A percentile compares a stretch with the other conserved stretches of the same genome.
These are phyloP conservation scores for Fusarium equiseti DNA, from an alignment of 2,329 filamentous ascomycete species.

Conservation along the genomic window DNA sequence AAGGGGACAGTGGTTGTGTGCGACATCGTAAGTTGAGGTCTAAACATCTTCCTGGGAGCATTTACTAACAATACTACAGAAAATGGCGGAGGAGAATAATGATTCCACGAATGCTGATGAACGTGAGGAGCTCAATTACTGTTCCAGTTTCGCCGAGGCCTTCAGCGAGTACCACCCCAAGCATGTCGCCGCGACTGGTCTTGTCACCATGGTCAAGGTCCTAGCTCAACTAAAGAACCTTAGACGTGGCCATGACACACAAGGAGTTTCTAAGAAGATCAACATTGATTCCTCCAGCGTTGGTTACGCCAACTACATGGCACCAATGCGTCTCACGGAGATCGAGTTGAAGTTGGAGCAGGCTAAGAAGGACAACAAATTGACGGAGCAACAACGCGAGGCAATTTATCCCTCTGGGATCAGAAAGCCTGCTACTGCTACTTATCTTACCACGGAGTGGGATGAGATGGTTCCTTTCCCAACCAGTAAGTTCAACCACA, in stretches of 20 bases:
- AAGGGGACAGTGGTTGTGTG: conserved; percentile 1
- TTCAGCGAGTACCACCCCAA: conserved; percentile 28
- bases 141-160: conserved; percentile 37
- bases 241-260: conserved; percentile 25
- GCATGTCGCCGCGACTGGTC: conserved; percentile 17
- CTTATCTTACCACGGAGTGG: conserved; percentile 39
- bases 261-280: conserved; percentile 34
- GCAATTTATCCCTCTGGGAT: conserved; percentile 1
- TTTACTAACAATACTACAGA: not conserved
- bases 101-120: not conserved
- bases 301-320: conserved; percentile 42
- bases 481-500: conserved; percentile 8
- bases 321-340: conserved; percentile 8
- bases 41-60: accelerated
- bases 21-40: not conserved
- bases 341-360: conserved; percentile 22
- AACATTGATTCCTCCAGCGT: conserved; percentile 19
- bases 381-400: not conserved
- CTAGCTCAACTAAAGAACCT: conserved; percentile 35
- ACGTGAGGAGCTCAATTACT: not conserved
- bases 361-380: not conserved
- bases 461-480: conserved; percentile 44
- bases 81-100: not conserved
- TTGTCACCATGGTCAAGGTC: conserved; percentile 34
- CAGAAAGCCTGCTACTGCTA: conserved; percentile 25